Conservation (phyloP, 768 basidiomycete species). For the Infundibulicybe gibba region DNA sequence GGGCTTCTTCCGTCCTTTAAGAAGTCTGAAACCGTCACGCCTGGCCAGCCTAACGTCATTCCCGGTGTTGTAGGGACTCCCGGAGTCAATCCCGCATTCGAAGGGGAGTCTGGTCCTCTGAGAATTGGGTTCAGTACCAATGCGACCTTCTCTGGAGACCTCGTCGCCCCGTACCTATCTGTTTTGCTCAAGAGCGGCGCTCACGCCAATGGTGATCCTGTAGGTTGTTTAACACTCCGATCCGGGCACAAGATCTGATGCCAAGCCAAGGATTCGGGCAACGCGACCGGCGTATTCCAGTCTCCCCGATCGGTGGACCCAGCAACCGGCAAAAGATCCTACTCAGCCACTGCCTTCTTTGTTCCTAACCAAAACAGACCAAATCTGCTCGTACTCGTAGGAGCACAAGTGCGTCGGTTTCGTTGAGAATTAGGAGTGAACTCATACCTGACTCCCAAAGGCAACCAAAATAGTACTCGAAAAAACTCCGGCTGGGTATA, state of each 20-base stretch:
- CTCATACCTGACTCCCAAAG: no score
- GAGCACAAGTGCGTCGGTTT: not conserved
- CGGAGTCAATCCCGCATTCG: no score
- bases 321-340: slow-evolving; percentile 17
- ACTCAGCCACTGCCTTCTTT: slow-evolving; percentile 22
- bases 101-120: not conserved
- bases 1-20: not conserved
- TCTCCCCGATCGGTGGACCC: slow-evolving; percentile 16
- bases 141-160: not conserved
- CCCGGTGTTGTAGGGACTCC: not conserved
- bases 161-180: not conserved
- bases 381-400: slow-evolving; percentile 23
- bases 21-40: not conserved
- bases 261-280: not conserved
- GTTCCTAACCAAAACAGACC: slow-evolving; percentile 17
- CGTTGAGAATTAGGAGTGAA: no score
- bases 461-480: not conserved
- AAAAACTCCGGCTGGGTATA: not conserved
- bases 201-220: not conserved
- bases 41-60: not conserved
- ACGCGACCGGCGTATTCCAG: not conserved
- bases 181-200: not conserved
- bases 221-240: not conserved
- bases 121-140: not conserved
- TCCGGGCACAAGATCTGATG: not conserved